A percentile compares a stretch with the other conserved stretches of the same genome.
Evolutionary conservation across 257 asterid genomes (phyloP).

Genomic region (Cruciata laevipes): DNA sequence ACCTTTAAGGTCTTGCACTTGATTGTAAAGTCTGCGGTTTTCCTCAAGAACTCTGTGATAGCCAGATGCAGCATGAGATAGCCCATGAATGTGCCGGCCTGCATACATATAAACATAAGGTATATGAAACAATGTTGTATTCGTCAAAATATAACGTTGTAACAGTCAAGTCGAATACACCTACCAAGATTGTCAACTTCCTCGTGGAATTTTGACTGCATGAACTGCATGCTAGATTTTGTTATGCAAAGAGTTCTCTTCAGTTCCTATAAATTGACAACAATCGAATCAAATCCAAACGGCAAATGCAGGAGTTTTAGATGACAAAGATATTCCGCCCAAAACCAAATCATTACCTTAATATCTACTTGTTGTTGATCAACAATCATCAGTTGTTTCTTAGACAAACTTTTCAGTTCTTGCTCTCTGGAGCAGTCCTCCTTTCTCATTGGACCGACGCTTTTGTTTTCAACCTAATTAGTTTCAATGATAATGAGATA

Average conservation of each 20-base stretch:
- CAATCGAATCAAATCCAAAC: slow-evolving; percentile 2
- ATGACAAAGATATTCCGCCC: background rate
- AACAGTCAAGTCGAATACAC: slow-evolving; percentile 13
- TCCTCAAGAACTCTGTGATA: slow-evolving; percentile 95
- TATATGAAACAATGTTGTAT: background rate
- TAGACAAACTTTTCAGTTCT: slow-evolving; percentile 36
- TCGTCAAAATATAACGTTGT: background rate
- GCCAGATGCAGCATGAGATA: slow-evolving; percentile 95
- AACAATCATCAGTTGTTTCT: slow-evolving; percentile 54
- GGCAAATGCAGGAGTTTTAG: background rate
- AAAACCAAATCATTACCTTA: slow-evolving; percentile 31
- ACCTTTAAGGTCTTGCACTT: slow-evolving; percentile 99
- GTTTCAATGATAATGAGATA: slow-evolving; percentile 7
- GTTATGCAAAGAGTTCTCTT: slow-evolving; percentile 73
- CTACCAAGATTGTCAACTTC: slow-evolving; percentile 75
- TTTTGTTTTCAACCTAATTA: slow-evolving; percentile 40
- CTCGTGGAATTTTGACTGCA: slow-evolving; percentile 86
- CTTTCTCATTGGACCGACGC: slow-evolving; percentile 20
- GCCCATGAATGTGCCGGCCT: slow-evolving; percentile 79
- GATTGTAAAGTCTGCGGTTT: slow-evolving; percentile 91
- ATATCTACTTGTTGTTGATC: slow-evolving; percentile 67
- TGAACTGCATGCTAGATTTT: slow-evolving; percentile 83
- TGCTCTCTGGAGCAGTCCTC: slow-evolving; percentile 34
- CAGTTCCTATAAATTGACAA: slow-evolving; percentile 42
- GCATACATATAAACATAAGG: slow-evolving; percentile 15